Evolutionary conservation across 345 rosid species (phyloP), one percentile per base, ranked within the genome.

Genomic region (Aurinia saxatilis): DNA sequence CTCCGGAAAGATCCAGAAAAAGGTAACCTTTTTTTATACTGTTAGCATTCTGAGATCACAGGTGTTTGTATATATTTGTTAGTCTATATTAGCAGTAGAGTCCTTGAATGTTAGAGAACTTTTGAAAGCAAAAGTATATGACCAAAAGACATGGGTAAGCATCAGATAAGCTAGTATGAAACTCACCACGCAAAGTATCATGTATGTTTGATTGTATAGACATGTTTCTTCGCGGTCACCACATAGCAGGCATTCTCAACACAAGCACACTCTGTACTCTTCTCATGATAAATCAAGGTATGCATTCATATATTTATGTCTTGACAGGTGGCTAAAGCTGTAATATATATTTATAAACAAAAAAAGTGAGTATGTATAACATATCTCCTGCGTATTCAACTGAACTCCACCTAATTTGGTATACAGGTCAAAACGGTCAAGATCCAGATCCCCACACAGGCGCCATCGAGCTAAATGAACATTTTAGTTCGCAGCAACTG

Each of bases 221-320:
- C 86, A 86, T 76, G 86, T 82, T 80, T 82, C 82, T 78, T 84
- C 84, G 82, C 80, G 92, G 87, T 93, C 99, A 80, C 99, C 97
- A 73, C 90, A 84, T 90, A 87, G 96, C 92, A 93, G 84, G 96
- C 88, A 83, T 83, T 90, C 95, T 84, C 88, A 88, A 81, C 88
- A 82, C 93, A 90, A 93, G 84, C 86, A 88, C 71, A 86, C 85
- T 80, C 92, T 87, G 84, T 83, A 87, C 80, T 82, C 96, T 82
- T 88, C 99, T 88, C 83, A 80, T 84, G 95, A 84, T 73, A 75
- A 51, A n/a, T 64, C 77, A 70, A 90, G 96, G 99, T 90, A 84
- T 70, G 75, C 50, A 65, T 14, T 54, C 29, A 50, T 61, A 65
- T 51, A 17, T 66, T 57, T 60, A 57, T 64, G 59, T 78, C 72